A percentile compares a stretch with the other conserved stretches of the same genome.
Evolutionary conservation across 805 yeast species (phyloP).

Genomic region (Torulaspora microellipsoides): DNA sequence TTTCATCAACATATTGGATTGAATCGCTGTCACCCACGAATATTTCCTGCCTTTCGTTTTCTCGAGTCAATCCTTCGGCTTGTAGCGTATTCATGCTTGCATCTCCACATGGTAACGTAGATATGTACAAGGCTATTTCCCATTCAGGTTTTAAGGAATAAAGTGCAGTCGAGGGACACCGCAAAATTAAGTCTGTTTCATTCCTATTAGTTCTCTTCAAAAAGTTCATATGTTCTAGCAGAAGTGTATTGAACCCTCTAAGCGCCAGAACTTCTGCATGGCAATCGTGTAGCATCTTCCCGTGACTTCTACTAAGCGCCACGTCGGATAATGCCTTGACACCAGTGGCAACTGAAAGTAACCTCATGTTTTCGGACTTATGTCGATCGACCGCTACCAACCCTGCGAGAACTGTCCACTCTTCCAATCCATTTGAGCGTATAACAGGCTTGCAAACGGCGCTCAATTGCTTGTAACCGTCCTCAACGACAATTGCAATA

Average conservation of each 20-base stretch:
- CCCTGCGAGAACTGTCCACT: conserved; percentile 84
- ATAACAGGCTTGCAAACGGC: conserved; percentile 52
- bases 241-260: conserved; percentile 60
- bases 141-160: conserved; percentile 37
- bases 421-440: conserved; percentile 60
- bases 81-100: conserved; percentile 53
- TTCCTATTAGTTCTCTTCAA: not conserved
- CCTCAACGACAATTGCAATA: conserved; percentile 17
- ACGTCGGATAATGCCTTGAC: conserved; percentile 69
- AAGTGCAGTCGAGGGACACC: not conserved
- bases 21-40: conserved; percentile 17
- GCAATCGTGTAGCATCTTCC: conserved; percentile 72
- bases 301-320: conserved; percentile 40
- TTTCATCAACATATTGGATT: conserved; percentile 28
- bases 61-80: conserved; percentile 4
- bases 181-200: conserved; percentile 11
- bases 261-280: conserved; percentile 85
- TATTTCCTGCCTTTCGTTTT: conserved; percentile 16
- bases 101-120: conserved; percentile 91
- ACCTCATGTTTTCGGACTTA: conserved; percentile 21
- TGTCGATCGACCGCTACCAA: conserved; percentile 44
- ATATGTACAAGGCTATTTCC: conserved; percentile 54
- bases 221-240: conserved; percentile 45
- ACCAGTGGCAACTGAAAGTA: conserved; percentile 68
- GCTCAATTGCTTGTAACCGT: conserved; percentile 32